These are phyloP conservation scores for Fusarium albidum DNA, from an alignment of 2,329 filamentous ascomycete species.

Conservation along the genomic window DNA sequence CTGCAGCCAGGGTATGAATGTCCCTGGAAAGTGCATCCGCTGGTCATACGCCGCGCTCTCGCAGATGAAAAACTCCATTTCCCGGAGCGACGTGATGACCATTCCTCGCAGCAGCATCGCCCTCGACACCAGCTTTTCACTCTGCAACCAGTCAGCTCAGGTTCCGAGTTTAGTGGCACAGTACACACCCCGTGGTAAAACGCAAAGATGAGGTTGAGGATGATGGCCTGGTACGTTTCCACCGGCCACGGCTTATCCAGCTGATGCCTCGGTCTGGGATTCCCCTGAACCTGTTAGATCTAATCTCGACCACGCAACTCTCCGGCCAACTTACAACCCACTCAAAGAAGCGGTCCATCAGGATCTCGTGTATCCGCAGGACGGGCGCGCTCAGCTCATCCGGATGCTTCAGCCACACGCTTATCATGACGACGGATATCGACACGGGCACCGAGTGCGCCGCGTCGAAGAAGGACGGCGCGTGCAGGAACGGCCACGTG, in stretches of 20 bases:
- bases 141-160: slow-evolving; percentile 35
- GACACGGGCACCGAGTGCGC: slow-evolving; percentile 38
- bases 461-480: slow-evolving; percentile 45
- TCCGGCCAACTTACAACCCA: slow-evolving; percentile 38
- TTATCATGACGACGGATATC: slow-evolving; percentile 48
- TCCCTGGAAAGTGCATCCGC: slow-evolving; percentile 45
- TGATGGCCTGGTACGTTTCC: slow-evolving; percentile 45
- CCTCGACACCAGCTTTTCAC: slow-evolving; percentile 42
- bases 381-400: slow-evolving; percentile 38
- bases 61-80: slow-evolving; percentile 47
- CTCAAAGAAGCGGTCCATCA: slow-evolving; percentile 43
- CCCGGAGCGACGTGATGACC: slow-evolving; percentile 45
- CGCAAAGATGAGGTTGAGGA: slow-evolving; percentile 51
- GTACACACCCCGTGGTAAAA: slow-evolving; percentile 46
- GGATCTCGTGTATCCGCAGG: slow-evolving; percentile 42
- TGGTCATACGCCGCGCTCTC: slow-evolving; percentile 47
- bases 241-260: slow-evolving; percentile 39
- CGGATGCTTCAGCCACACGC: slow-evolving; percentile 47
- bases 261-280: slow-evolving; percentile 19
- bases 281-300: slow-evolving; percentile 21
- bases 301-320: too few relatives aligned
- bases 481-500: slow-evolving; percentile 52
- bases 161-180: background rate
- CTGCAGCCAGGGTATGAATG: slow-evolving; percentile 48
- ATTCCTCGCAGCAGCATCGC: slow-evolving; percentile 46